Base-by-base conservation (phyloP, 1,284 basidiomycete genomes). In the Neolentinus lepideus region DNA sequence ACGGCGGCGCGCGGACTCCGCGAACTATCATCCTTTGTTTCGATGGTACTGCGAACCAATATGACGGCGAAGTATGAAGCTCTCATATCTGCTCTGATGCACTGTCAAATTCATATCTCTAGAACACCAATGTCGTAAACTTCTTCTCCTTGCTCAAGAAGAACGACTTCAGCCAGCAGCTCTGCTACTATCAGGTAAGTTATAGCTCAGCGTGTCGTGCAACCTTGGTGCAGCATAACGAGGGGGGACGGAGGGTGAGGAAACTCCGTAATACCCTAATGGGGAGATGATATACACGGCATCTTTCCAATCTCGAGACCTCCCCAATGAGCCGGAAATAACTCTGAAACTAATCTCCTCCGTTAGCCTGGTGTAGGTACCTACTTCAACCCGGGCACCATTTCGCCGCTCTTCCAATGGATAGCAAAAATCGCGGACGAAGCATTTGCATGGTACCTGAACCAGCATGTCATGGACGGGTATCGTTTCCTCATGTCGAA, bases 401-500 rank as follows among this genome's bases (percentile, higher is more conserved):
- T 84, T 21, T 75, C 77, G 1, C 80, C 84, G 0, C 2, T 80
- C 6, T 76, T 77, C 50, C 59, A 68, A 52, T 75, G 75, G 75
- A 55, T 69, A 0, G 82, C 83, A 10, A 76, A 77, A 59, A 56
- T 80, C 6, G 52, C 83, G 51, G 85, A 88, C 59, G 63, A 75
- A 56, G 84, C 80, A 0, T 66, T 85, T 56, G 85, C 84, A 26
- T 84, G 80, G 83, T 86, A 84, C 62, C 70, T 88, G 35, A 76
- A 80, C 56, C 74, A 64, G 2, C 86, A 88, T 66, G 81, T 86
- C 22, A 78, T 82, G 70, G 76, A 71, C n/a, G 81, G 85, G 0
- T 86, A 85, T 64, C 72, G 69, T 47, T 90, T 84, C 66, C 64
- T 90, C 53, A 88, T 88, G 83, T 73, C 84, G 57, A 88, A 84